A percentile compares a stretch with the other conserved stretches of the same genome.
Evolutionary conservation across 352 stramenopile species (phyloP).

Genomic region (Globisporangium orthogonon): DNA sequence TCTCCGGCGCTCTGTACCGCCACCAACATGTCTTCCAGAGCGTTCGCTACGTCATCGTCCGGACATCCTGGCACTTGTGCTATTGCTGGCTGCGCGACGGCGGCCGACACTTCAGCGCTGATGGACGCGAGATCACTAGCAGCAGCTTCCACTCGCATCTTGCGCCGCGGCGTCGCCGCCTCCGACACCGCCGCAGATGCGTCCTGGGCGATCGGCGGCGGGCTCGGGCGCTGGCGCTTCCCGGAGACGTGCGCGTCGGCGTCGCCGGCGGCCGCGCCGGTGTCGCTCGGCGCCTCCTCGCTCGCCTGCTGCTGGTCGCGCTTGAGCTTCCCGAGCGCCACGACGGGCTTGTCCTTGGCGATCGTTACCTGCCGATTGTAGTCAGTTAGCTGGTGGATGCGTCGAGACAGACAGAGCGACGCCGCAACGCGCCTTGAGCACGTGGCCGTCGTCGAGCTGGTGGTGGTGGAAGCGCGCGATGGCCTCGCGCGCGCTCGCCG

Average conservation of each 20-base stretch:
- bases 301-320: slow-evolving; percentile 39
- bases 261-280: slow-evolving; percentile 6
- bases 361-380: slow-evolving; percentile 50
- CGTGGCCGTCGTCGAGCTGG: slow-evolving; percentile 56
- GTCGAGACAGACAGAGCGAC: background rate
- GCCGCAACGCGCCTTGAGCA: slow-evolving; percentile 46
- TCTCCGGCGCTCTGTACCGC: slow-evolving; percentile 16
- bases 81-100: background rate
- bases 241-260: slow-evolving; percentile 26
- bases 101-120: background rate
- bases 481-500: slow-evolving; percentile 28
- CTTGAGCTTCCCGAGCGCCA: slow-evolving; percentile 55
- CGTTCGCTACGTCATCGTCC: slow-evolving; percentile 17
- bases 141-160: background rate
- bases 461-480: slow-evolving; percentile 63
- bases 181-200: background rate
- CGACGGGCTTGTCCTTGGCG: slow-evolving; percentile 41
- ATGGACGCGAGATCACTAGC: background rate
- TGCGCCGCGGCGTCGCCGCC: slow-evolving; percentile 1
- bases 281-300: slow-evolving; percentile 16
- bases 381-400: background rate
- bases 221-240: slow-evolving; percentile 64
- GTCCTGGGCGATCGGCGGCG: slow-evolving; percentile 8
- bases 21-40: slow-evolving; percentile 22
- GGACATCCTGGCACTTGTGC: background rate